These are phyloP conservation scores for Cucurbita argyrosperma DNA, from an alignment of 306 rosid species.

Conservation along the genomic window DNA sequence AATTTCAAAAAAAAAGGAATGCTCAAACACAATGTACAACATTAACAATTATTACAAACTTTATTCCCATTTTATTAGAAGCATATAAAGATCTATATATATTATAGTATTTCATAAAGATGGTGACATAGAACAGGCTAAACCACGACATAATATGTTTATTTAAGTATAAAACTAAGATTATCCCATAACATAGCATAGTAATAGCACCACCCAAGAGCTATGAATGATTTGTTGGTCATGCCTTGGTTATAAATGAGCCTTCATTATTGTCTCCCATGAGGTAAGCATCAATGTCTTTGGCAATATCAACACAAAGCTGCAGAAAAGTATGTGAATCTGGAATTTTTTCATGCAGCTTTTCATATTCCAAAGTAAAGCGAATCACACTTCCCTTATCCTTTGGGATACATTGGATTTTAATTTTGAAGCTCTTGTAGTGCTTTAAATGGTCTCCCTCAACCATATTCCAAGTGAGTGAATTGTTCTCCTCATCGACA, in stretches of 20 bases:
- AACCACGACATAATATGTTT: background rate
- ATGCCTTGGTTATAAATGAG: background rate
- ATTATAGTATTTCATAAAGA: too few species aligned
- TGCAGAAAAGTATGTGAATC: background rate
- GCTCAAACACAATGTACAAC: too few species aligned
- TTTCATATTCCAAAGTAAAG: background rate
- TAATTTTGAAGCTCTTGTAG: background rate
- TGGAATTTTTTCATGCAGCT: background rate
- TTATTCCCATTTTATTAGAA: too few species aligned
- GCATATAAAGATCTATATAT: too few species aligned
- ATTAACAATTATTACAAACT: too few species aligned
- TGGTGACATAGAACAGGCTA: background rate
- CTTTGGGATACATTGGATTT: background rate
- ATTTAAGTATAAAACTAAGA: too few species aligned
- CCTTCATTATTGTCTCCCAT: background rate
- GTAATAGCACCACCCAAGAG: too few species aligned
- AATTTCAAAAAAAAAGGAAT: too few species aligned
- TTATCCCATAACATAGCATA: too few species aligned
- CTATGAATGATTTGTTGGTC: too few species aligned
- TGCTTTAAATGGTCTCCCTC: background rate
- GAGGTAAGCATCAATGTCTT: background rate
- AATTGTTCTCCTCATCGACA: background rate
- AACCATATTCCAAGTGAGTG: background rate
- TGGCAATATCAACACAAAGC: background rate
- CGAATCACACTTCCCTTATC: background rate